These are phyloP conservation scores for Torulaspora maleeae DNA, from an alignment of 805 yeast species.

Conservation along the genomic window DNA sequence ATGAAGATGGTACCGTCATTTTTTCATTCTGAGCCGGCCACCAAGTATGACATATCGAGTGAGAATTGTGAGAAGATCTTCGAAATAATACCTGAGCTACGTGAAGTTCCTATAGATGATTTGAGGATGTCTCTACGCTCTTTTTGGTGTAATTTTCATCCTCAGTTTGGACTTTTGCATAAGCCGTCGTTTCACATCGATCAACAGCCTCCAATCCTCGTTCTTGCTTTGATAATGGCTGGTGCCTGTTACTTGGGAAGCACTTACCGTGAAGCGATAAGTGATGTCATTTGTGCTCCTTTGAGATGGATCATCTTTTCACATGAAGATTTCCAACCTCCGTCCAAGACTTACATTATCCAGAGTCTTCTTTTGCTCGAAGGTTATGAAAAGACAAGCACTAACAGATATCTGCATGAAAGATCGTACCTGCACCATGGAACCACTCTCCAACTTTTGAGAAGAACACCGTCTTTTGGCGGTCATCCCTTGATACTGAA, in stretches of 20 bases:
- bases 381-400: constrained; percentile 69
- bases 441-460: constrained; percentile 69
- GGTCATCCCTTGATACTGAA: constrained; percentile 51
- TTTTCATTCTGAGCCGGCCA: constrained; percentile 20
- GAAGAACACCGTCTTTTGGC: constrained; percentile 72
- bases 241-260: constrained; percentile 46
- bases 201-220: constrained; percentile 47
- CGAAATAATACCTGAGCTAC: constrained; percentile 22
- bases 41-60: constrained; percentile 19
- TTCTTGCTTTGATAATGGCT: constrained; percentile 52
- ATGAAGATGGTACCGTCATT: constrained; percentile 20
- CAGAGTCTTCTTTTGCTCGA: constrained; percentile 73
- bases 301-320: constrained; percentile 67
- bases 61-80: constrained; percentile 13
- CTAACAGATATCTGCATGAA: constrained; percentile 68
- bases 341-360: constrained; percentile 69
- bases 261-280: constrained; percentile 20
- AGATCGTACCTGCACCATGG: constrained; percentile 85
- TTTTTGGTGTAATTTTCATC: constrained; percentile 55
- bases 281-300: constrained; percentile 42
- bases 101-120: constrained; percentile 11
- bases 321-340: constrained; percentile 68
- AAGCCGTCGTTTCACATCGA: constrained; percentile 47
- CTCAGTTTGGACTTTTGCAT: constrained; percentile 48
- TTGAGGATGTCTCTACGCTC: constrained; percentile 24